phyloP scores from a whole-genome alignment of 2,329 filamentous ascomycete species.

The Epichloe festucae region DNA sequence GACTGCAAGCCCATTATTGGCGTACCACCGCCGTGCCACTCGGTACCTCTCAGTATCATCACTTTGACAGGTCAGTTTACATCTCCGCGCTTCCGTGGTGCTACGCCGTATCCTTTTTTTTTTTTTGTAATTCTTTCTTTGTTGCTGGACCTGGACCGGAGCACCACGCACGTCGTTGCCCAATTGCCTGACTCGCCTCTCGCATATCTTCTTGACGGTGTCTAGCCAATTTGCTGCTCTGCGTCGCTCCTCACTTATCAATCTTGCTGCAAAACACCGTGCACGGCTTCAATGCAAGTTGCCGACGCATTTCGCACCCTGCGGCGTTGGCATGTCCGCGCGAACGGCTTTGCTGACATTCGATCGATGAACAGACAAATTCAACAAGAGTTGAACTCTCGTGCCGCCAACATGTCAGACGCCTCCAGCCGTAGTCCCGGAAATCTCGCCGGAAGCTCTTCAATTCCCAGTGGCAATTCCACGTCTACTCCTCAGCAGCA shows the following conservation, averaged over 20 bases:
- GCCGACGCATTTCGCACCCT: background rate
- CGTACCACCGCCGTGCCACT: background rate
- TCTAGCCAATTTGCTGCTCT: background rate
- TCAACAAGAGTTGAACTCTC: background rate
- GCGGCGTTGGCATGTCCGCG: background rate
- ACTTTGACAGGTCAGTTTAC: background rate
- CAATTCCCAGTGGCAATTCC: background rate
- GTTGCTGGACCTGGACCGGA: background rate
- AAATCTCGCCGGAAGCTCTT: conserved; percentile 14
- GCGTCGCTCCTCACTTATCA: background rate
- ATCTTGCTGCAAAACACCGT: background rate
- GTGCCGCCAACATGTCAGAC: conserved; percentile 4
- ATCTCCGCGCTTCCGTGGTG: background rate
- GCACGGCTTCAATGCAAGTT: background rate
- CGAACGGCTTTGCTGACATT: conserved; percentile 19
- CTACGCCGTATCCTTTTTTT: background rate
- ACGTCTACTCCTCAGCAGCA: background rate
- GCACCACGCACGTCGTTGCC: background rate
- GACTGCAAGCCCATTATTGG: background rate
- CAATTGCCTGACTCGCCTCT: background rate
- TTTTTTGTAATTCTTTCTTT: background rate
- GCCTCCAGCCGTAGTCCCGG: background rate
- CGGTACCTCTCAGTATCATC: background rate
- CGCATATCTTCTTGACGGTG: background rate
- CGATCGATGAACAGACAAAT: conserved; percentile 17